These are phyloP conservation scores for Penicilliopsis zonata DNA, from an alignment of 495 filamentous ascomycete species.

Conservation along the genomic window DNA sequence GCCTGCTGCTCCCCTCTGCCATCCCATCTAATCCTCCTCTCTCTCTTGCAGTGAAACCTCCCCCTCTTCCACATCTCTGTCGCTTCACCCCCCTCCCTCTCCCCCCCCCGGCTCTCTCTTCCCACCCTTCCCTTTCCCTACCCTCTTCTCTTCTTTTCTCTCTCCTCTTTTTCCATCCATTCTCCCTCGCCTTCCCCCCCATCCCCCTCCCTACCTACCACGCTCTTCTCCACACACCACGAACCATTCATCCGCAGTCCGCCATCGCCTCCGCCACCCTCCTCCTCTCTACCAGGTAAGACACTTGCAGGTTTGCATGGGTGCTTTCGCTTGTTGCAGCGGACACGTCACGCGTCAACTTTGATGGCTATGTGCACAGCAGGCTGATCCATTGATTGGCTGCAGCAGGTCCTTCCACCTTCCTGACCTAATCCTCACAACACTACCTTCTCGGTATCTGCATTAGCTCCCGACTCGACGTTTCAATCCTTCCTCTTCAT, in stretches of 20 bases:
- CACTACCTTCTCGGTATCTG: slow-evolving; percentile 1
- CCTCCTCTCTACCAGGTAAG: slow-evolving; percentile 12
- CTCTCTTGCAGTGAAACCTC: slow-evolving; percentile 7
- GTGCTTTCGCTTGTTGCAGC: too few relatives aligned
- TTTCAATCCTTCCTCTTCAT: neutral
- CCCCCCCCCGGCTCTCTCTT: slow-evolving; percentile 7
- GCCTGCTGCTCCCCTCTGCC: slow-evolving; percentile 11
- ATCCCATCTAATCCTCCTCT: slow-evolving; percentile 10
- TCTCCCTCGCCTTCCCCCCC: slow-evolving; percentile 9
- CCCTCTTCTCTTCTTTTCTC: slow-evolving; percentile 9
- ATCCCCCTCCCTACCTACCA: slow-evolving; percentile 8
- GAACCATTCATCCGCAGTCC: slow-evolving; percentile 9
- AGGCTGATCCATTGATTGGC: too few relatives aligned
- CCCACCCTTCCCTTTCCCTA: slow-evolving; percentile 8
- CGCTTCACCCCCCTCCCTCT: slow-evolving; percentile 7
- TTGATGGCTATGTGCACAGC: too few relatives aligned
- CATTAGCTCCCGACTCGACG: slow-evolving; percentile 1
- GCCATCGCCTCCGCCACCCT: slow-evolving; percentile 6
- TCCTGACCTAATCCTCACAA: slow-evolving; percentile 12
- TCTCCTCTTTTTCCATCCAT: slow-evolving; percentile 4
- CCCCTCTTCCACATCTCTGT: slow-evolving; percentile 14
- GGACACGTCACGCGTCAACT: too few relatives aligned
- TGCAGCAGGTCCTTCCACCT: too few relatives aligned
- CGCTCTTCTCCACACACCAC: slow-evolving; percentile 4
- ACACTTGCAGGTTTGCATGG: too few relatives aligned